Evolutionary conservation across 768 basidiomycete species (phyloP), one percentile per base, ranked within the genome.

Genomic region (Panaeolus papilionaceus): DNA sequence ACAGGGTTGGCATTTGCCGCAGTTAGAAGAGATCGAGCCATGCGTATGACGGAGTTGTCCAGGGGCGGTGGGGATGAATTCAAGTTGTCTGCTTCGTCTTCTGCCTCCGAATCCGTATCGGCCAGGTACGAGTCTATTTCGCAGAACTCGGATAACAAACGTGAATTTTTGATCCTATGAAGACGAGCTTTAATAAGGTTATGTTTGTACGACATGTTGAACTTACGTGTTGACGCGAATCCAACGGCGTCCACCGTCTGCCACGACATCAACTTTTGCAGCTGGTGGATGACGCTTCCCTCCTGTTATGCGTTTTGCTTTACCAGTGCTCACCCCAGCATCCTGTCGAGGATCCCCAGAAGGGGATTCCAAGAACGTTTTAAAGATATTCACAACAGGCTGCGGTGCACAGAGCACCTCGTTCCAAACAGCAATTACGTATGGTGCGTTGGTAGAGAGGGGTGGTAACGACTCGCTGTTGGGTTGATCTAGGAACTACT

Each of bases 141-240:
- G 40, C 89, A 85, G 69, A 97, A 92, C 75, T 97, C 95, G 38
- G 90, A 85, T 4, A 92, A 78, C 37, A 97, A 81, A 1, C 92
- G 88, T 3, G 88, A 82, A 68, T 93, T 92, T 73, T 92, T 95
- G 10, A 91, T 87, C 10, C 94, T 96, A 71, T 0, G 18, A 33
- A 65, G 10, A 18, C 8, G 47, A 38, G 6, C 12, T 38, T 64
- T 12, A 62, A 40, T 62, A 37, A 14, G 33, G 18, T 40, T 63
- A 39, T 33, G n/a, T 40, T 6, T 62, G 47, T 66, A 64, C 47
- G 44, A 64, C 12, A 65, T 64, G 62, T 45, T 66, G 38, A 37
- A 87, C 91, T 75, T 74, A 94, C 94, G 94, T 95, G 78, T 95
- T 96, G 40, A 96, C 86, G 71, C 94, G 86, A 45, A 94, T 89